Base-by-base conservation (phyloP, 257 asterid species). In the Solanum etuberosum region DNA sequence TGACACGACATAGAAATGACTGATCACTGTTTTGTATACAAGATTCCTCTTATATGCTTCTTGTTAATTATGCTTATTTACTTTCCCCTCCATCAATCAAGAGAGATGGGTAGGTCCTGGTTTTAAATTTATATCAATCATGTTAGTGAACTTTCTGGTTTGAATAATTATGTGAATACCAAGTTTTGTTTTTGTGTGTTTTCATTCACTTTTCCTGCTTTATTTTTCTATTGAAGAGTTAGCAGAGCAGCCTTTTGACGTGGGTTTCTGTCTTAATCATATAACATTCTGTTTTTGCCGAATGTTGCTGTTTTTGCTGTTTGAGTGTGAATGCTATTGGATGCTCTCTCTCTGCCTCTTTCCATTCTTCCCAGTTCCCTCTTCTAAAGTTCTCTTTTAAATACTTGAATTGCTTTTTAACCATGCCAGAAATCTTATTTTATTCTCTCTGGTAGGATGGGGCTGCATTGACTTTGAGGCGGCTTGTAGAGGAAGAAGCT, bases 401-500 rank as follows among this genome's bases (percentile, higher is more conserved):
- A 48, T 46, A 80, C 68, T 80, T 48, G 42, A 43, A 29, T 80
- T 48, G 27, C 40, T 25, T 80, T 29, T 80, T 61, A 31, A 80
- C 67, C 84, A 42, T 42, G 38, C 25, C 63, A 46, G 40, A 27
- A 48, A 48, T 81, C 12, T 81, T 29, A 48, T 81, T 46, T 43
- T 78, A 46, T 48, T 43, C 27, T 29, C 43, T 48, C 68, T 81
- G 40, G 85, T 82, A 97, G 99, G 99, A 97, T 89, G 99, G 98
- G 83, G 94, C 96, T 89, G 94, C 95, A 81, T 84, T 93, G 42
- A 94, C 96, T 72, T 88, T 96, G 92, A 92, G 94, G 93, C 94
- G 95, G 87, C 93, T 91, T 10, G 97, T 95, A 13, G 99, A 96
- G 92, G 99, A 96, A 90, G 95, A 93, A 89, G 96, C 95, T 82